These are phyloP conservation scores for Daldinia sp. DNA, from an alignment of 2,329 filamentous ascomycete genomes.

Conservation along the genomic window DNA sequence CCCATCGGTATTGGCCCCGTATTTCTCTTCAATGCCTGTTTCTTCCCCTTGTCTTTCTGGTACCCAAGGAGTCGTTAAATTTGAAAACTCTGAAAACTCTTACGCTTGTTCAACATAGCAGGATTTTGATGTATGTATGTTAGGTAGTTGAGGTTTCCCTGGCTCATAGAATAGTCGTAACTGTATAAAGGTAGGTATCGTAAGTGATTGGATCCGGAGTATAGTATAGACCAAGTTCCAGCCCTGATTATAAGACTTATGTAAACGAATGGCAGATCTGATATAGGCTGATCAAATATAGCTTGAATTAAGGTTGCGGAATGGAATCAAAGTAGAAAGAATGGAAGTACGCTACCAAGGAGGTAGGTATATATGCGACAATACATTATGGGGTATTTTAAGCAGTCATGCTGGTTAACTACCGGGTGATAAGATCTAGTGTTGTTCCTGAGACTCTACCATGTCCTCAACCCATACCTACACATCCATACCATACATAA, in stretches of 20 bases:
- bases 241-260: constrained; percentile 9
- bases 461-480: neutral
- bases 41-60: neutral
- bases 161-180: neutral
- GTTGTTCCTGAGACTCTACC: constrained; percentile 8
- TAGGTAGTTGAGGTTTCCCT: neutral
- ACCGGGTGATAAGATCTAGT: constrained; percentile 1
- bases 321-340: neutral
- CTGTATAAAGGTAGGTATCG: neutral
- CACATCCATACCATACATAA: too few relatives aligned
- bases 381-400: neutral
- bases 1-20: constrained; percentile 3
- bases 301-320: neutral
- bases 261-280: constrained; percentile 3
- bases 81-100: constrained; percentile 2
- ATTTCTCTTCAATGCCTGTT: neutral
- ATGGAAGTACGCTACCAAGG: neutral
- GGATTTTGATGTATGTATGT: neutral
- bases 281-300: neutral
- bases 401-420: neutral
- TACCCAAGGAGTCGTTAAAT: constrained; percentile 4
- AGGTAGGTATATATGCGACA: neutral
- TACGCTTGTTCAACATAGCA: constrained; percentile 4
- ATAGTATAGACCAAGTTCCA: constrained; percentile 7
- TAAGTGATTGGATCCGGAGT: neutral